Evolutionary conservation across 169 alveolate genomes (phyloP).

Genomic region (Cryptosporidium bovis): DNA sequence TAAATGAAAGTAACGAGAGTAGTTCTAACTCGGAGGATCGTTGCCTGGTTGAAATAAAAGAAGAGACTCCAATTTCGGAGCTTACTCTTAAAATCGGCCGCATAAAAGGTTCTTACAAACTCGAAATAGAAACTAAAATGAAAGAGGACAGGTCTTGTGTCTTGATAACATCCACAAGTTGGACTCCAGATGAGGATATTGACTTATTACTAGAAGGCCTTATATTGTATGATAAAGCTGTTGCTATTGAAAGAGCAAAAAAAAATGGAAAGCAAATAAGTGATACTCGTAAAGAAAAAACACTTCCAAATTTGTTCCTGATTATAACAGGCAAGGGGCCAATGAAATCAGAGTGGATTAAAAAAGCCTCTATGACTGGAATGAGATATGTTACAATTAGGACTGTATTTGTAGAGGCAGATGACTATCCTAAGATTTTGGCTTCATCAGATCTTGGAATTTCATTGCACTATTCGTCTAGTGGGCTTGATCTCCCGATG

Average conservation of each 20-base stretch:
- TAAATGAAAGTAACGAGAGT: conserved; percentile 7
- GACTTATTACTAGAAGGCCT: conserved; percentile 79
- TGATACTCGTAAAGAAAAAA: not conserved
- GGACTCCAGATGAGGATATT: conserved; percentile 92
- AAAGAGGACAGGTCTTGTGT: conserved; percentile 83
- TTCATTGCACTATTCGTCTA: conserved; percentile 88
- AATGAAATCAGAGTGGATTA: conserved; percentile 79
- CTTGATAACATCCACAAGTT: conserved; percentile 89
- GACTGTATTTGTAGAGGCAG: conserved; percentile 88
- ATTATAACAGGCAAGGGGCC: conserved; percentile 92
- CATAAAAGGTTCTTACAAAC: not conserved
- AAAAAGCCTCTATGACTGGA: conserved; percentile 57
- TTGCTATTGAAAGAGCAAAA: not conserved
- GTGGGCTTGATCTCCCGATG: conserved; percentile 94
- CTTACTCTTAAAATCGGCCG: not conserved
- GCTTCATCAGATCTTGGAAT: conserved; percentile 90
- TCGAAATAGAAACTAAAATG: conserved; percentile 7
- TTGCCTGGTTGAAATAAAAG: conserved; percentile 25
- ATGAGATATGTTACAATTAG: conserved; percentile 83
- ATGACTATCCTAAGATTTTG: conserved; percentile 89
- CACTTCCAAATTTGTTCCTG: conserved; percentile 77
- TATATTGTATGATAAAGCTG: conserved; percentile 25
- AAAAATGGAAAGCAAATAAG: not conserved
- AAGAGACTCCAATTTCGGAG: conserved; percentile 37
- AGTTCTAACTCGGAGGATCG: not conserved